Percentiles rank a stretch among this genome's conserved stretches.
Evolutionary conservation across 2,329 filamentous ascomycete species (phyloP).

Genomic region (Davidsoniella virescens): DNA sequence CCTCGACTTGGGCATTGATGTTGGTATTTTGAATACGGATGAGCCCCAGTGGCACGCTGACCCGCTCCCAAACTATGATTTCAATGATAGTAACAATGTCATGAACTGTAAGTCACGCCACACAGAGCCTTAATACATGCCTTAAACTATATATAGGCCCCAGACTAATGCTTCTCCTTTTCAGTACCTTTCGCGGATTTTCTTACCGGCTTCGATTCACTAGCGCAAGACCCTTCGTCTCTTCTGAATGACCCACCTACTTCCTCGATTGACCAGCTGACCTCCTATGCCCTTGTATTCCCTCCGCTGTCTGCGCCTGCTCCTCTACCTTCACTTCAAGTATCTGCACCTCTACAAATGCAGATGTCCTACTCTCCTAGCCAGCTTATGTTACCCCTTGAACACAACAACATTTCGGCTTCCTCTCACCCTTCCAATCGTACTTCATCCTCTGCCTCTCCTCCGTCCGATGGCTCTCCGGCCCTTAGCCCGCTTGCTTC

Average conservation of each 20-base stretch:
- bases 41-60: constrained; percentile 3
- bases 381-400: constrained; percentile 1
- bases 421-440: not conserved
- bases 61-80: not conserved
- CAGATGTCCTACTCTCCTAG: constrained; percentile 1
- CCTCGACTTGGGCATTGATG: constrained; percentile 5
- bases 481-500: not conserved
- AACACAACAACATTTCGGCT: not conserved
- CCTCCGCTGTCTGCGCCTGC: constrained; percentile 4
- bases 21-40: not conserved
- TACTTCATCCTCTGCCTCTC: constrained; percentile 3
- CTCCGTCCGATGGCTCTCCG: not conserved
- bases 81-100: not conserved
- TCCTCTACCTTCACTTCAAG: not conserved
- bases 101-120: constrained; percentile 2
- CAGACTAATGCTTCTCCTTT: not conserved
- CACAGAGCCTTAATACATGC: not conserved
- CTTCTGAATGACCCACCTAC: not conserved
- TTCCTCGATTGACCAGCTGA: constrained; percentile 2
- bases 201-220: constrained; percentile 1
- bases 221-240: constrained; percentile 1
- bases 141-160: not conserved
- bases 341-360: constrained; percentile 3
- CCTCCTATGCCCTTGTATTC: constrained; percentile 5
- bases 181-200: constrained; percentile 6